Evolutionary conservation across 805 yeast species (phyloP).

Genomic region (Myxozyma lipomycoides): DNA sequence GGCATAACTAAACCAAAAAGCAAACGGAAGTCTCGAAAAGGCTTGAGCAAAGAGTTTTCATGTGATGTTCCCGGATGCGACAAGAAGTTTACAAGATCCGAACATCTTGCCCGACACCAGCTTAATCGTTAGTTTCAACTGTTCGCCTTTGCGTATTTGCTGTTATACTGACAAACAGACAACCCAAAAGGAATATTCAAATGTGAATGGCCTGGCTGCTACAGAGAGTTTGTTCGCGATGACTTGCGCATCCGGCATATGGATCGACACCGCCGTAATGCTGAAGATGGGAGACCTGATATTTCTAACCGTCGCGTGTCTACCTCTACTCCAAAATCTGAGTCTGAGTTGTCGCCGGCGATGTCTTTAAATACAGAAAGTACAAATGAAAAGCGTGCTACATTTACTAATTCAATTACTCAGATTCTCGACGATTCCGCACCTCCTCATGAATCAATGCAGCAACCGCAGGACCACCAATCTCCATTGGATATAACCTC

Average conservation of each 20-base stretch:
- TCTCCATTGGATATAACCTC: too few species aligned
- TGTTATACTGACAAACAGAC: constrained; percentile 15
- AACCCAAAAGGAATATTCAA: constrained; percentile 37
- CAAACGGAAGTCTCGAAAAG: constrained; percentile 32
- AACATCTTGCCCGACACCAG: constrained; percentile 33
- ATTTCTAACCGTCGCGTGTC: too few species aligned
- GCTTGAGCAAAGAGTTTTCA: constrained; percentile 31
- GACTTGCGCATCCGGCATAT: constrained; percentile 37
- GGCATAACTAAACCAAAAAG: too few species aligned
- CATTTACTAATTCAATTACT: too few species aligned
- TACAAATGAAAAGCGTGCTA: too few species aligned
- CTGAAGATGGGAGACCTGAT: too few species aligned
- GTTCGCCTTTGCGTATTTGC: neutral
- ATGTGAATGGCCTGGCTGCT: constrained; percentile 37
- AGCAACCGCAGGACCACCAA: too few species aligned
- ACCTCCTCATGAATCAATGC: too few species aligned
- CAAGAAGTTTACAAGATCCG: constrained; percentile 31
- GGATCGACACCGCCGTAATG: constrained; percentile 34
- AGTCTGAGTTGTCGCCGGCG: too few species aligned
- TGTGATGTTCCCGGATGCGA: constrained; percentile 33
- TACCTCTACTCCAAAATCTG: too few species aligned
- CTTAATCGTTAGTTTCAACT: constrained; percentile 29
- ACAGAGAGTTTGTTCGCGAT: constrained; percentile 38
- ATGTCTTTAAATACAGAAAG: too few species aligned
- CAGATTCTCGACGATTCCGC: too few species aligned